A percentile compares a stretch with the other conserved stretches of the same genome.
Conservation (phyloP, 225 moss, liverwort and hornwort genomes). For the Neckera pumila region DNA sequence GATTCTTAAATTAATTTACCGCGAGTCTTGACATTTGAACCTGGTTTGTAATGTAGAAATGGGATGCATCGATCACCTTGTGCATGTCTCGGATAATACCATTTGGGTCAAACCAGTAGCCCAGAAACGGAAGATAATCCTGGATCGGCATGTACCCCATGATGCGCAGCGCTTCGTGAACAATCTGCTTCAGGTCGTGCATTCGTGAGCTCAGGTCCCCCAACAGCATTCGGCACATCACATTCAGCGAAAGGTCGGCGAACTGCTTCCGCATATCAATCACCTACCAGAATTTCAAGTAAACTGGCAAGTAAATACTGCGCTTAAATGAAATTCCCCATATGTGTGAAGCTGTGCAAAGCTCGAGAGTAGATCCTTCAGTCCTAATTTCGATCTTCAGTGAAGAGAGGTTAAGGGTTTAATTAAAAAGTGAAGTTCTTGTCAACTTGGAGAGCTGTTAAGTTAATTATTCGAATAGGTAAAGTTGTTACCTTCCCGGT, state of each 20-base stretch:
- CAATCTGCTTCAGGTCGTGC: neutral
- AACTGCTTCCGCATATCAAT: slow-evolving; percentile 8
- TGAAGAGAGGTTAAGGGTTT: neutral
- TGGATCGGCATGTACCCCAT: slow-evolving; percentile 8
- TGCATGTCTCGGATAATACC: slow-evolving; percentile 4
- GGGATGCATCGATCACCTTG: neutral
- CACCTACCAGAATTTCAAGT: neutral
- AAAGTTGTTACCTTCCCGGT: neutral
- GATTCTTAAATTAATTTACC: neutral
- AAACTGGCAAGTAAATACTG: neutral
- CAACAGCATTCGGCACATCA: slow-evolving; percentile 18
- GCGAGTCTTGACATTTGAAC: neutral
- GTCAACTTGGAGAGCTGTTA: neutral
- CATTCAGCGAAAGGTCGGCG: slow-evolving; percentile 13
- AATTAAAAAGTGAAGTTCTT: no score
- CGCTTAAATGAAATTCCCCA: no score
- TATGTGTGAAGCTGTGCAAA: neutral
- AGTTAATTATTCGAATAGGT: no score
- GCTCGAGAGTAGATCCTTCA: neutral
- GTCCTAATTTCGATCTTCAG: neutral
- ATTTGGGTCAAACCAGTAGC: neutral
- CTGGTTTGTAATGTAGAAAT: neutral
- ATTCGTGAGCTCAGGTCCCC: neutral
- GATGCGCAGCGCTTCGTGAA: neutral
- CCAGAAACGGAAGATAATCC: slow-evolving; percentile 7